Conservation (phyloP, 495 filamentous ascomycete genomes). For the Daldinia childiae region DNA sequence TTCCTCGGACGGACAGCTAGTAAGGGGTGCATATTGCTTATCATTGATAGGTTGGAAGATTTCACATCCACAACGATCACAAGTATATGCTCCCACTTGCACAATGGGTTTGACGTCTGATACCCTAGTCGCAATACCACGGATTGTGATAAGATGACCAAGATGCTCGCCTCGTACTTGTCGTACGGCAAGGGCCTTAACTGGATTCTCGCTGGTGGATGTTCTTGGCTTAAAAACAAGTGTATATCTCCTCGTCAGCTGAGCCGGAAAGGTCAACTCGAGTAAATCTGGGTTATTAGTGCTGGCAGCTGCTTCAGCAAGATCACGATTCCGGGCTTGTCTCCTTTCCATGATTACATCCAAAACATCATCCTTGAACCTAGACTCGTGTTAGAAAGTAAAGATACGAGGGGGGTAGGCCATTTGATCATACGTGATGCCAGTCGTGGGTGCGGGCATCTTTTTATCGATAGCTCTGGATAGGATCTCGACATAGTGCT, state of each 20-base stretch:
- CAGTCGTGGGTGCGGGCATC: slow-evolving; percentile 80
- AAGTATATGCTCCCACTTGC: slow-evolving; percentile 95
- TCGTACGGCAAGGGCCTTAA: slow-evolving; percentile 91
- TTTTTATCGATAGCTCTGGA: slow-evolving; percentile 87
- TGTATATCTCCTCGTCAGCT: slow-evolving; percentile 92
- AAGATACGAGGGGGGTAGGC: neutral
- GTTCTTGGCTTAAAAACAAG: slow-evolving; percentile 93
- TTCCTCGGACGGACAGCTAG: slow-evolving; percentile 84
- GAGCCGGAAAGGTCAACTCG: slow-evolving; percentile 82
- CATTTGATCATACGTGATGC: slow-evolving; percentile 70
- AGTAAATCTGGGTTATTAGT: slow-evolving; percentile 67
- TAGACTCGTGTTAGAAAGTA: slow-evolving; percentile 43
- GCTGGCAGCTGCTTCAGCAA: slow-evolving; percentile 72
- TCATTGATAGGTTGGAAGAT: slow-evolving; percentile 96
- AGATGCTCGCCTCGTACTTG: slow-evolving; percentile 92
- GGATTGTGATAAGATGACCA: slow-evolving; percentile 90
- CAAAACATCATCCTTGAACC: slow-evolving; percentile 96
- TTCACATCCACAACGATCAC: slow-evolving; percentile 94
- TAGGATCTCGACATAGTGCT: slow-evolving; percentile 92
- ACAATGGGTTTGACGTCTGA: slow-evolving; percentile 98
- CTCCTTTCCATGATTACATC: slow-evolving; percentile 96
- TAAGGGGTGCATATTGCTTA: slow-evolving; percentile 87
- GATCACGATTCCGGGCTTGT: slow-evolving; percentile 81
- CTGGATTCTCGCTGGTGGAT: slow-evolving; percentile 70
- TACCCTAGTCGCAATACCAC: slow-evolving; percentile 93